These are phyloP conservation scores for Pelargonium cotyledonis DNA, from an alignment of 441 rosid species.

Conservation along the genomic window DNA sequence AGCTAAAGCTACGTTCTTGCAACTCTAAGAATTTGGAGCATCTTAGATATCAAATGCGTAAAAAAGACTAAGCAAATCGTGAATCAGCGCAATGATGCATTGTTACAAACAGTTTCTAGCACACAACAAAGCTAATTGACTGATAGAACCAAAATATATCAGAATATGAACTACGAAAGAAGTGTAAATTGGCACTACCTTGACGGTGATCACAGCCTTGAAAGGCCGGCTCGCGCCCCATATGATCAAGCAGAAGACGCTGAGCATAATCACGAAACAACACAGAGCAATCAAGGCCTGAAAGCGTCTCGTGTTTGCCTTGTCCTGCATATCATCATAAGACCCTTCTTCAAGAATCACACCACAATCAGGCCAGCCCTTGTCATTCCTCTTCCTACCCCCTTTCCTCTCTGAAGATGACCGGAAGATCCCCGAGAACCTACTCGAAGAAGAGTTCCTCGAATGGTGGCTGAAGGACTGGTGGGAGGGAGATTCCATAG, in stretches of 20 bases:
- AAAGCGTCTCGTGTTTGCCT: constrained; percentile 43
- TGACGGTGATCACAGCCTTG: constrained; percentile 60
- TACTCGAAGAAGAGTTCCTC: constrained; percentile 69
- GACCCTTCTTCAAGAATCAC: constrained; percentile 73
- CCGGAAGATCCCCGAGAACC: constrained; percentile 74
- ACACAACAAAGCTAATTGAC: too few species aligned
- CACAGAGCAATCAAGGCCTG: constrained; percentile 53
- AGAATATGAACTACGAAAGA: too few species aligned
- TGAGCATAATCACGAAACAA: constrained; percentile 52
- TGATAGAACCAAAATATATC: too few species aligned
- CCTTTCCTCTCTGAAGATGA: constrained; percentile 64
- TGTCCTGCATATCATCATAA: constrained; percentile 50
- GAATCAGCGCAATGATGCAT: too few species aligned
- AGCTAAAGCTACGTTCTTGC: too few species aligned
- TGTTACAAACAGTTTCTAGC: too few species aligned
- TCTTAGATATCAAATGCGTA: too few species aligned
- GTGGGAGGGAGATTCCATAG: constrained; percentile 78
- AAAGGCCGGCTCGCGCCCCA: constrained; percentile 90
- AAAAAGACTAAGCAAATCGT: too few species aligned
- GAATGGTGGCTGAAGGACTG: constrained; percentile 71
- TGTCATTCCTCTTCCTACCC: constrained; percentile 50
- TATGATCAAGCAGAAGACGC: constrained; percentile 76
- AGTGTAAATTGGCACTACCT: too few species aligned
- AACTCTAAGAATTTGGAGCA: too few species aligned
- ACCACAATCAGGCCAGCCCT: constrained; percentile 82